Evolutionary conservation across 116 monocot genomes (phyloP).

Genomic region (Cymodocea nodosa): DNA sequence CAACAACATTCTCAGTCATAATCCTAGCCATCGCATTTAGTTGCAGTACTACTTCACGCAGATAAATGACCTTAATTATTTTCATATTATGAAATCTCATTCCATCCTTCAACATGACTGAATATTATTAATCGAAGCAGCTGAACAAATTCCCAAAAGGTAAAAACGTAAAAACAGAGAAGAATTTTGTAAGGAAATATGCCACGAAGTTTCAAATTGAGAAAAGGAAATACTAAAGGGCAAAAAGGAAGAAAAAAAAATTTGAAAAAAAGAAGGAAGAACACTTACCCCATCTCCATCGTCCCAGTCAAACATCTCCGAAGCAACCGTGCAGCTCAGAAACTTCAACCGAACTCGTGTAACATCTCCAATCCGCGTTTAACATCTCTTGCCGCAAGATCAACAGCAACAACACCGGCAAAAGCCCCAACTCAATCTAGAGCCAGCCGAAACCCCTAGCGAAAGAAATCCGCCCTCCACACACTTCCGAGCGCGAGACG

Average conservation of each 20-base stretch:
- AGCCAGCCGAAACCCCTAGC: not conserved
- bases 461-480: not conserved
- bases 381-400: conserved; percentile 6
- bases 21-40: too few species aligned
- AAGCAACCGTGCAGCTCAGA: conserved; percentile 4
- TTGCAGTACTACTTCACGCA: too few species aligned
- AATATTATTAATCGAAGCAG: too few species aligned
- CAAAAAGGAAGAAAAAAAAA: not conserved
- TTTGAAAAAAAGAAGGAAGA: not conserved
- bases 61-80: too few species aligned
- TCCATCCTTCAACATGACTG: too few species aligned
- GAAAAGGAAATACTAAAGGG: not conserved
- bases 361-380: conserved; percentile 2
- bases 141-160: too few species aligned
- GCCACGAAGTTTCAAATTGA: not conserved
- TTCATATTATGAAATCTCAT: too few species aligned
- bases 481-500: not conserved
- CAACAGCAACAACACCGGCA: not conserved
- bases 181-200: not conserved
- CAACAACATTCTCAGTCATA: too few species aligned
- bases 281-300: conserved; percentile 9
- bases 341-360: conserved; percentile 3
- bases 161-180: too few species aligned
- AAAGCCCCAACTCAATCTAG: not conserved
- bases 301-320: conserved; percentile 22